Evolutionary conservation across 495 filamentous ascomycete genomes (phyloP).

Genomic region (Symbiotaphrina buchneri): DNA sequence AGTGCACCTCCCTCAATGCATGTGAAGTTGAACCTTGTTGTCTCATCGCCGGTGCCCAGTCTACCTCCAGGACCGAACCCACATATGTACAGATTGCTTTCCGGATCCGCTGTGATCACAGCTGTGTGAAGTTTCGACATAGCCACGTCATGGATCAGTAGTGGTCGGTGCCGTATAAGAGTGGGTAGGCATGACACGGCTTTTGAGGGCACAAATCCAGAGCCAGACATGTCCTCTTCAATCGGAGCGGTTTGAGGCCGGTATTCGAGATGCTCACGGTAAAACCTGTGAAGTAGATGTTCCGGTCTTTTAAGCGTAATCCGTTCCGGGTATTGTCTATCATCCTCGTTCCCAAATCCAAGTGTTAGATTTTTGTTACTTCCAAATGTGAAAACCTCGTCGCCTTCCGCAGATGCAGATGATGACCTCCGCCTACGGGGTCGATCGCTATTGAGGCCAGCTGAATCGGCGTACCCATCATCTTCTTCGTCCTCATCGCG

Average conservation of each 20-base stretch:
- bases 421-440: conserved; percentile 16
- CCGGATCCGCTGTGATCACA: conserved; percentile 69
- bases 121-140: conserved; percentile 89
- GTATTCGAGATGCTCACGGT: conserved; percentile 14
- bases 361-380: conserved; percentile 89
- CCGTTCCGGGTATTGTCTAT: conserved; percentile 80
- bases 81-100: conserved; percentile 81
- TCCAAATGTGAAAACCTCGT: conserved; percentile 81
- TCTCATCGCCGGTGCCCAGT: conserved; percentile 75
- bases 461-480: conserved; percentile 10
- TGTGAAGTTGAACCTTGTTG: conserved; percentile 63
- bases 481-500: conserved; percentile 16
- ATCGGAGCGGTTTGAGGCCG: conserved; percentile 7
- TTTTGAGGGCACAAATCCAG: conserved; percentile 8
- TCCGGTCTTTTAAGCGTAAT: conserved; percentile 58
- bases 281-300: conserved; percentile 48
- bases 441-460: conserved; percentile 4
- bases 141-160: conserved; percentile 51
- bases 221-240: background rate
- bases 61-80: conserved; percentile 82
- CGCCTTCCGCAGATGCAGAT: conserved; percentile 32
- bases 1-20: conserved; percentile 55
- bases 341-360: conserved; percentile 80
- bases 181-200: conserved; percentile 27
- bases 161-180: conserved; percentile 39